phyloP scores from a whole-genome alignment of 2,329 filamentous ascomycete species.

The Phialophora verrucosa region DNA sequence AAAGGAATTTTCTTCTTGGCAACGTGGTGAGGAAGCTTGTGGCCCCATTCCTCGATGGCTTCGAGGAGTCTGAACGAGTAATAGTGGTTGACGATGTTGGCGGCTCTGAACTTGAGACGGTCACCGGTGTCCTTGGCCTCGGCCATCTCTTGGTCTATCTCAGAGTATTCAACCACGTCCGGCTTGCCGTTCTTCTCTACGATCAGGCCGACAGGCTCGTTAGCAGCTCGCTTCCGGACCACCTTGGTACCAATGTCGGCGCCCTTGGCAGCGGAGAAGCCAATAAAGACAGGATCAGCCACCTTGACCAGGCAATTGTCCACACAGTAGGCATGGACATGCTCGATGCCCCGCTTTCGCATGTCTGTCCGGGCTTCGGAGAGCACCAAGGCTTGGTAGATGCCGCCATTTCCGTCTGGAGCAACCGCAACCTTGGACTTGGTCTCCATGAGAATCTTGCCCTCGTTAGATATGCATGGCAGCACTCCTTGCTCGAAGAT shows the following conservation, averaged over 20 bases:
- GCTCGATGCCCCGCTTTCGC: conserved; percentile 84
- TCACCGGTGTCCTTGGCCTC: conserved; percentile 84
- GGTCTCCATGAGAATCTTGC: conserved; percentile 91
- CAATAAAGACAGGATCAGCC: conserved; percentile 94
- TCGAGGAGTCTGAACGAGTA: conserved; percentile 95
- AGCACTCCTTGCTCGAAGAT: conserved; percentile 98
- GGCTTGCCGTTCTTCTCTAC: conserved; percentile 93
- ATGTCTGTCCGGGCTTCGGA: conserved; percentile 85
- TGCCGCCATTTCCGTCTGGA: conserved; percentile 94
- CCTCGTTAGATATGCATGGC: conserved; percentile 95
- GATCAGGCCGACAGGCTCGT: conserved; percentile 94
- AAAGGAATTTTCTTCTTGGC: conserved; percentile 98
- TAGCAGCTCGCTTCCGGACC: conserved; percentile 96
- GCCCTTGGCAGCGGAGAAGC: conserved; percentile 83
- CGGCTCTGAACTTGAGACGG: conserved; percentile 92
- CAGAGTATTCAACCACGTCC: conserved; percentile 97
- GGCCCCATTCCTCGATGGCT: conserved; percentile 82
- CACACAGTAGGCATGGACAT: conserved; percentile 97
- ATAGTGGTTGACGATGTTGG: conserved; percentile 99
- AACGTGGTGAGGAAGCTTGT: conserved; percentile 91
- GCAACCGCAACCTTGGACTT: conserved; percentile 92
- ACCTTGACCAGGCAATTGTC: conserved; percentile 99
- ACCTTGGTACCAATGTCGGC: conserved; percentile 99
- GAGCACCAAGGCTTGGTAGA: conserved; percentile 88
- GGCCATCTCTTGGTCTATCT: conserved; percentile 88